Conservation (phyloP, 1,284 basidiomycete genomes). For the Sporisorium exsertum region DNA sequence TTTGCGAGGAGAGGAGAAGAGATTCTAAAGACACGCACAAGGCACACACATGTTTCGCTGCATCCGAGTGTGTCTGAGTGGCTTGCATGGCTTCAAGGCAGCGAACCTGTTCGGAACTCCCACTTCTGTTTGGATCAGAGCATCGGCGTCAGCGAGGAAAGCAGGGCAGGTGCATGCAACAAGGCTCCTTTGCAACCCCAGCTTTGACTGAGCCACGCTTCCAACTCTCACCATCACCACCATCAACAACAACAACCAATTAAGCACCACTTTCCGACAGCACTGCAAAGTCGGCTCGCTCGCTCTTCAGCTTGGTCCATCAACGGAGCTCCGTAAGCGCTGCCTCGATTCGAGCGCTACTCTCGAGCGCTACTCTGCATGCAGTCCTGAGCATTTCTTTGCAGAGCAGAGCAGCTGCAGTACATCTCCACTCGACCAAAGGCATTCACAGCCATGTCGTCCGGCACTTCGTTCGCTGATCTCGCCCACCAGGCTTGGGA, state of each 20-base stretch:
- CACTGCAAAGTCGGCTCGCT: neutral
- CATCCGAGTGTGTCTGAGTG: neutral
- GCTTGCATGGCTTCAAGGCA: too few relatives aligned
- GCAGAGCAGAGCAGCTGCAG: neutral
- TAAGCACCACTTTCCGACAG: neutral
- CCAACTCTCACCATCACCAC: neutral
- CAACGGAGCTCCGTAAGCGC: neutral
- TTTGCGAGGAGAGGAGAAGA: neutral
- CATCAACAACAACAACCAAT: neutral
- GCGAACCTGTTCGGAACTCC: neutral
- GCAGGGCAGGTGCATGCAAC: neutral
- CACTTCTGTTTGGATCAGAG: neutral
- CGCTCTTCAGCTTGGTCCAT: neutral
- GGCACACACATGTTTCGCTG: neutral
- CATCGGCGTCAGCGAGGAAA: neutral
- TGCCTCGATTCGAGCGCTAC: neutral
- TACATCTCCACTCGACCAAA: neutral
- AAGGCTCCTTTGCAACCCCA: neutral
- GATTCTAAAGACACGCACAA: neutral
- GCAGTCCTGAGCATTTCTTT: neutral
- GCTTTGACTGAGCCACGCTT: neutral
- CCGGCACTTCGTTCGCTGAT: conserved; percentile 54
- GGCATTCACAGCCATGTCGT: conserved; percentile 20
- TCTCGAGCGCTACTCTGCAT: neutral
- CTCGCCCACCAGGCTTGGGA: conserved; percentile 53